Conservation (phyloP, 192 early-diverging fungal species). For the Oehlia diaphana region DNA sequence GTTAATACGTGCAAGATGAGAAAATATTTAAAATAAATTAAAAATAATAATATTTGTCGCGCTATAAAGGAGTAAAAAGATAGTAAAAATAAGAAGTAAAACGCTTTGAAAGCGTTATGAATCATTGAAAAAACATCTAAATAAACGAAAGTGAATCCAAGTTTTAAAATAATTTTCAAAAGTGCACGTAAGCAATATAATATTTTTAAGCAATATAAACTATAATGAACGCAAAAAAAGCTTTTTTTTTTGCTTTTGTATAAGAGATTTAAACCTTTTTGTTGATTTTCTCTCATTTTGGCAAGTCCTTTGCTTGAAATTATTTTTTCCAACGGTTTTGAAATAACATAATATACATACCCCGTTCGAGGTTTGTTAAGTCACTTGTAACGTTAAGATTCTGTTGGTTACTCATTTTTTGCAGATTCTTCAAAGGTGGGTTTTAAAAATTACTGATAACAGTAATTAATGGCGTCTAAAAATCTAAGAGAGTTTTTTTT, state of each 20-base stretch:
- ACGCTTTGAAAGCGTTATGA: neutral
- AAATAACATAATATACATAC: neutral
- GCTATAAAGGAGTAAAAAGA: neutral
- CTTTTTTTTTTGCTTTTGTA: no score
- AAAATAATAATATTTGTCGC: neutral
- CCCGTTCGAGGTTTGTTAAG: neutral
- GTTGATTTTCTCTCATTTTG: neutral
- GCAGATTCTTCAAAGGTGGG: neutral
- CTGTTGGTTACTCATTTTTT: neutral
- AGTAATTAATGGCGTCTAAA: no score
- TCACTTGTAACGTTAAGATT: neutral
- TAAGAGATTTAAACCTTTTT: neutral
- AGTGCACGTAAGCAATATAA: neutral
- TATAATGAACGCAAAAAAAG: no score
- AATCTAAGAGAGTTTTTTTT: no score
- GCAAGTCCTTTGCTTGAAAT: neutral
- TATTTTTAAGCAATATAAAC: neutral
- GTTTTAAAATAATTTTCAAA: neutral
- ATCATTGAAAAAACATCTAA: neutral
- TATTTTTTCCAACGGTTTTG: neutral
- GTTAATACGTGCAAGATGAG: neutral
- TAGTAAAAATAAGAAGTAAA: neutral
- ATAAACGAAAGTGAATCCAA: neutral
- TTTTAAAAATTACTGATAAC: no score
- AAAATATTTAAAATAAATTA: neutral